Conservation (phyloP, 2,329 filamentous ascomycete genomes). For the Paracoccidioides lutzii region DNA sequence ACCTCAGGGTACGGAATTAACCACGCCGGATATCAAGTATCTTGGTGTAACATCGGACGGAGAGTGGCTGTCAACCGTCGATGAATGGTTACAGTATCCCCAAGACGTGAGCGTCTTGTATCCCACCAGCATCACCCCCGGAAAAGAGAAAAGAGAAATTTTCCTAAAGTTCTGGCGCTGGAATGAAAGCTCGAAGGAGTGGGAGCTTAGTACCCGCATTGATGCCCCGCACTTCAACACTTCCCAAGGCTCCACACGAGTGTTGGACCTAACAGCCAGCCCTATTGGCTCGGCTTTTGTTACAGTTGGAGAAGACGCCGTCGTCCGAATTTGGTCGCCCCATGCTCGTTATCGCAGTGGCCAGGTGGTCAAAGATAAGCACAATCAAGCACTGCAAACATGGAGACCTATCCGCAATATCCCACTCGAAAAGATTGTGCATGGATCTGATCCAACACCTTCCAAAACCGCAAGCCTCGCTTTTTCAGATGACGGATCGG, state of each 20-base stretch:
- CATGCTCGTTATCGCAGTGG: slow-evolving; percentile 57
- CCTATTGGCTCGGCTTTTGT: slow-evolving; percentile 61
- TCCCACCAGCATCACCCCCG: slow-evolving; percentile 13
- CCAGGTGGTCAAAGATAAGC: slow-evolving; percentile 30
- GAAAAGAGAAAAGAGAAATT: slow-evolving; percentile 44
- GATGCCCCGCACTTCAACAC: slow-evolving; percentile 62
- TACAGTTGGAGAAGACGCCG: slow-evolving; percentile 69
- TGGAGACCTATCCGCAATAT: slow-evolving; percentile 58
- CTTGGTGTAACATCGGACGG: slow-evolving; percentile 69
- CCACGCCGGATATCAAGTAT: slow-evolving; percentile 64
- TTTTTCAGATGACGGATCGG: slow-evolving; percentile 75
- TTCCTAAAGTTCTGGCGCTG: slow-evolving; percentile 84
- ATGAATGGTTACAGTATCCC: slow-evolving; percentile 71
- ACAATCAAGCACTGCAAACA: slow-evolving; percentile 49
- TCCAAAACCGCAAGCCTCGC: slow-evolving; percentile 50
- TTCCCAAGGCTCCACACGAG: slow-evolving; percentile 39
- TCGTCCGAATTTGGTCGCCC: slow-evolving; percentile 70
- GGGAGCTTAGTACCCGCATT: slow-evolving; percentile 70
- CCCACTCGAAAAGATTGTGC: slow-evolving; percentile 29
- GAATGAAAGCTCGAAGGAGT: slow-evolving; percentile 42
- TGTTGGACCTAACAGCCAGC: slow-evolving; percentile 63
- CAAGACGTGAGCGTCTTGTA: slow-evolving; percentile 52
- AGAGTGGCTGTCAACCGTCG: slow-evolving; percentile 78
- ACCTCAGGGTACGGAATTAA: slow-evolving; percentile 56
- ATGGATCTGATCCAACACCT: slow-evolving; percentile 24